These are phyloP conservation scores for Phycomyces nitens DNA, from an alignment of 192 early-diverging fungal species.

Conservation along the genomic window DNA sequence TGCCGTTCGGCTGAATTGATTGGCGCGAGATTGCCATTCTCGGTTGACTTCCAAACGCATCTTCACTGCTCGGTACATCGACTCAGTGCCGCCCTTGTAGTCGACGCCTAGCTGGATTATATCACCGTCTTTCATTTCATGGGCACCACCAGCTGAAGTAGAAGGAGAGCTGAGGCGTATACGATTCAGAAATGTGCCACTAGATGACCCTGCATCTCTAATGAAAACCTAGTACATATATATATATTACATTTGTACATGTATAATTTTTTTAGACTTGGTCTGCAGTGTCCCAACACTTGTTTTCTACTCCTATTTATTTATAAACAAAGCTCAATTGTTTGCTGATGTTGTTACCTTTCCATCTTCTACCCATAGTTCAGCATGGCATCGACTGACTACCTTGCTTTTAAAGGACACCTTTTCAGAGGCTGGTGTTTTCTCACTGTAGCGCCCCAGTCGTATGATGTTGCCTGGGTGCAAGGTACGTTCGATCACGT, in stretches of 20 bases:
- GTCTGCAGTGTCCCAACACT: neutral
- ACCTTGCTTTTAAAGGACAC: conserved; percentile 78
- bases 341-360: conserved; percentile 30
- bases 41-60: conserved; percentile 68
- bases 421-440: conserved; percentile 51
- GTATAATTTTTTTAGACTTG: neutral
- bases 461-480: conserved; percentile 45
- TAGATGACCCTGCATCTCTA: conserved; percentile 81
- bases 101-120: conserved; percentile 88
- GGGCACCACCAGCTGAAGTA: conserved; percentile 50
- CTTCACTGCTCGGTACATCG: conserved; percentile 82
- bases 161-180: conserved; percentile 74
- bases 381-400: conserved; percentile 80
- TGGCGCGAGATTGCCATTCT: conserved; percentile 41
- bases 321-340: no score
- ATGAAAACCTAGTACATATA: conserved; percentile 61
- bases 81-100: conserved; percentile 77
- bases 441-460: conserved; percentile 58
- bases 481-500: conserved; percentile 57
- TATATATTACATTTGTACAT: neutral
- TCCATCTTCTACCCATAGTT: conserved; percentile 77
- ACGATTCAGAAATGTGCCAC: conserved; percentile 89
- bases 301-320: neutral
- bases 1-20: conserved; percentile 42
- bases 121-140: conserved; percentile 74